phyloP scores from a whole-genome alignment of 192 early-diverging fungal genomes.

The Thoreauomyces humboldtii region DNA sequence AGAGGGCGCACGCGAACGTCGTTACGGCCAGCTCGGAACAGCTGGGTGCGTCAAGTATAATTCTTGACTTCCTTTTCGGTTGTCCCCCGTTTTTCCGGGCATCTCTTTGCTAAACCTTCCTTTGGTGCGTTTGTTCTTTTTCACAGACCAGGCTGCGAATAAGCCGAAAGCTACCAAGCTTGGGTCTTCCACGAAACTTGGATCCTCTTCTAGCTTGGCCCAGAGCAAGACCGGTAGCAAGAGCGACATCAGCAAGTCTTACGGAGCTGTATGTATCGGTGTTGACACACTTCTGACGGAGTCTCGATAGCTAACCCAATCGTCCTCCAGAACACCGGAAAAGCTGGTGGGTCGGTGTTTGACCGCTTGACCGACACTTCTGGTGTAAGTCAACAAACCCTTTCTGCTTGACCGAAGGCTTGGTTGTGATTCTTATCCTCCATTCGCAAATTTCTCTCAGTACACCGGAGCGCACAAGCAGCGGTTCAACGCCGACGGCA shows the following conservation, averaged over 20 bases:
- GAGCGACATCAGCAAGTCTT: slow-evolving; percentile 6
- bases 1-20: slow-evolving; percentile 14
- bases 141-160: slow-evolving; percentile 25
- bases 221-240: no score
- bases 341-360: slow-evolving; percentile 36
- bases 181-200: slow-evolving; percentile 20
- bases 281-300: not conserved
- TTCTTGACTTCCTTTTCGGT: not conserved
- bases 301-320: no score
- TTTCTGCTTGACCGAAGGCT: no score
- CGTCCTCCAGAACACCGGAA: not conserved
- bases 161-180: slow-evolving; percentile 32
- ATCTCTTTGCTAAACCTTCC: not conserved
- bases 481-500: slow-evolving; percentile 44
- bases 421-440: not conserved
- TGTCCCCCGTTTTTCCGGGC: no score
- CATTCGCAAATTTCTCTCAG: not conserved
- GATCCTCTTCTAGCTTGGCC: slow-evolving; percentile 21
- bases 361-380: slow-evolving; percentile 46
- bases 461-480: slow-evolving; percentile 49
- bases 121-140: not conserved
- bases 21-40: slow-evolving; percentile 35
- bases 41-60: slow-evolving; percentile 26
- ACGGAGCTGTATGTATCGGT: slow-evolving; percentile 9
- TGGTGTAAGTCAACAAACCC: not conserved